Conservation (phyloP, 2,329 filamentous ascomycete genomes). For the Plectosphaerella sp. region DNA sequence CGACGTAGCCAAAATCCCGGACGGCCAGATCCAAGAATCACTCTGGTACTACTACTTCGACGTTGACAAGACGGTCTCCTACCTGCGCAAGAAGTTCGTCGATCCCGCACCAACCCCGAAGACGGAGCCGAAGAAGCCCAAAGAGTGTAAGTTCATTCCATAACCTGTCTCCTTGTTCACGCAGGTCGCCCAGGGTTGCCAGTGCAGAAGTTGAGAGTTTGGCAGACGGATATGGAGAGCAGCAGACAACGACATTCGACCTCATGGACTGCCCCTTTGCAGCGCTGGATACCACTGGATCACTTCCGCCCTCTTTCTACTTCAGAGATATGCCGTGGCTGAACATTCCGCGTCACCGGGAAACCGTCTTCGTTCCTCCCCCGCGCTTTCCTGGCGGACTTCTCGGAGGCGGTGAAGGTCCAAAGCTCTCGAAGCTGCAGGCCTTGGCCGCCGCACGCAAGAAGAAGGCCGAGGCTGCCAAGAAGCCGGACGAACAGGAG, state of each 20-base stretch:
- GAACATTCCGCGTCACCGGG: slow-evolving; percentile 61
- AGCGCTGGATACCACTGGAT: not conserved
- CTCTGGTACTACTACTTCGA: slow-evolving; percentile 98
- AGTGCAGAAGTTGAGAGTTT: slow-evolving; percentile 14
- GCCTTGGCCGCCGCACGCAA: slow-evolving; percentile 82
- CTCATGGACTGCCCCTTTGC: not conserved
- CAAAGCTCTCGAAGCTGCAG: slow-evolving; percentile 85
- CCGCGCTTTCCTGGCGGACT: slow-evolving; percentile 58
- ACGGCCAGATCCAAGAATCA: slow-evolving; percentile 74
- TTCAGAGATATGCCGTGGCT: slow-evolving; percentile 88
- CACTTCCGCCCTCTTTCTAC: slow-evolving; percentile 44
- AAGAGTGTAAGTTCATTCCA: slow-evolving; percentile 33
- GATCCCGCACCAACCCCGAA: slow-evolving; percentile 31
- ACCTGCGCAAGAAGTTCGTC: slow-evolving; percentile 65
- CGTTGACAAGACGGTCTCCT: slow-evolving; percentile 76
- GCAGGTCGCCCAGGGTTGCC: slow-evolving; percentile 5
- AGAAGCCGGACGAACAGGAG: slow-evolving; percentile 19
- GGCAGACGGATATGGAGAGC: slow-evolving; percentile 11
- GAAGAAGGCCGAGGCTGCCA: slow-evolving; percentile 70
- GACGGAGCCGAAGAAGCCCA: slow-evolving; percentile 33
- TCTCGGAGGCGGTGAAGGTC: slow-evolving; percentile 66
- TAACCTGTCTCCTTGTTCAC: slow-evolving; percentile 6
- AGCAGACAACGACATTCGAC: slow-evolving; percentile 1
- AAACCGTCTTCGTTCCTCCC: slow-evolving; percentile 59
- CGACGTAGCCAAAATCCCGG: slow-evolving; percentile 51